Base-by-base conservation (phyloP, 2,329 filamentous ascomycete genomes). In the Chrysosporium keratinophilum region DNA sequence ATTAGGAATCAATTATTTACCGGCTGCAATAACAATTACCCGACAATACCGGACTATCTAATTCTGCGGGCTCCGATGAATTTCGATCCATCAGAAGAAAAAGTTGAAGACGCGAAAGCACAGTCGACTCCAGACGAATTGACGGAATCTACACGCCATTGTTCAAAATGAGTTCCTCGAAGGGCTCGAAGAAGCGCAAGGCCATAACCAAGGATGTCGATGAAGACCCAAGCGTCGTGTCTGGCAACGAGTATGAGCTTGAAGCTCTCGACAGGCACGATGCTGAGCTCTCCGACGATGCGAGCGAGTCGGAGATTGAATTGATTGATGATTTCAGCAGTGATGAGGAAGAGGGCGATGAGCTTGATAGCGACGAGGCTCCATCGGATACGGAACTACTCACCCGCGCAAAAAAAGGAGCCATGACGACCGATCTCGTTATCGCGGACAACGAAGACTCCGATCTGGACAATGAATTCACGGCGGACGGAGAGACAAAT, bases 111-210 rank as follows among this genome's bases (percentile, higher is more conserved):
- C 15, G n/a, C 12, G 11, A 9, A 63, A 64, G 64, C 64, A 64
- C 62, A 57, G 56, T 58, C 48, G 39, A 45, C 56, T 14, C 10
- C 45, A 48, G 33, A 3, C 14, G 4, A 40, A 20, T 23, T 50
- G 3, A 34, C 31, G 39, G 52, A 48, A 55, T 56, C 41, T 54
- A 40, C 35, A 54, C 47, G 56, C 58, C 61, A 55, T 54, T 52
- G 49, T 37, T 43, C 43, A 44, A 35, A 43, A 72, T 72, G 69
- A 62, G 65, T 57, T 58, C 61, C 52, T 60, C 61, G 59, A 69
- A 71, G 55, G 62, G 67, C 44, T 74, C 71, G 33, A 76, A 79
- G 67, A 87, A 87, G 74, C 80, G 84, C 60, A 87, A 86, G 69
- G 78, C 79, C 57, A 74, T 80, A 17, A 77, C 75, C 20, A 74